Percentiles rank a stretch among this genome's conserved stretches.
These are phyloP conservation scores for Plasmodium gonderi DNA, from an alignment of 169 alveolate species.

Conservation along the genomic window DNA sequence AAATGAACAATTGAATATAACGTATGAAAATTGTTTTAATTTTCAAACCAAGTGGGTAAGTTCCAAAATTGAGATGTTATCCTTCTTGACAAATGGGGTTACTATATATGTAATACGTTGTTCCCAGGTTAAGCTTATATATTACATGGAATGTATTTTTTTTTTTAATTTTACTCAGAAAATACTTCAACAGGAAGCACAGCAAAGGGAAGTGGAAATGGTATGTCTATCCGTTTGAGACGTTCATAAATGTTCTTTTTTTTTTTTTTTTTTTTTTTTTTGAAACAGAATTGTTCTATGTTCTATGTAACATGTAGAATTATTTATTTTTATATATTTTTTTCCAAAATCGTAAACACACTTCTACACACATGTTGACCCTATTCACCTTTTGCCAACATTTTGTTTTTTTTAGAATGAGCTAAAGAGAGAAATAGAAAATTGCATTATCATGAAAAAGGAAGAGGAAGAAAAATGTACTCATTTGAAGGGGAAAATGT, in stretches of 20 bases:
- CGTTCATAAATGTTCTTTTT: no score
- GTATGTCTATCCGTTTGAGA: neutral
- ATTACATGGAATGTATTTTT: no score
- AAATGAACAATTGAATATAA: slow-evolving; percentile 31
- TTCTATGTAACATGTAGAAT: no score
- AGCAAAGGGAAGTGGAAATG: neutral
- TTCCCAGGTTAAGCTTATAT: neutral
- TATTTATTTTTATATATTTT: no score
- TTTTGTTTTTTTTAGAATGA: no score
- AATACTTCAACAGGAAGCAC: neutral
- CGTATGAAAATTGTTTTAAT: neutral
- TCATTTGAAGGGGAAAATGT: neutral
- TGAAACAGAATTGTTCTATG: no score
- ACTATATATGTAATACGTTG: neutral
- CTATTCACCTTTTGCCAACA: no score
- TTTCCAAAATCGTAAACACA: neutral
- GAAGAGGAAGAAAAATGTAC: slow-evolving; percentile 13
- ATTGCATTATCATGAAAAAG: neutral
- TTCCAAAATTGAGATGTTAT: neutral
- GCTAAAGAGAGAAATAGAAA: slow-evolving; percentile 11
- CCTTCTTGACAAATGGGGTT: neutral
- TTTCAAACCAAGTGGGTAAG: slow-evolving; percentile 49
- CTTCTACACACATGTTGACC: neutral
- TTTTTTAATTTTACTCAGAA: neutral
- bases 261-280: no score